Evolutionary conservation across 2,329 filamentous ascomycete genomes (phyloP), one percentile per base, ranked within the genome.

Genomic region (Pseudogymnoascus sp.): DNA sequence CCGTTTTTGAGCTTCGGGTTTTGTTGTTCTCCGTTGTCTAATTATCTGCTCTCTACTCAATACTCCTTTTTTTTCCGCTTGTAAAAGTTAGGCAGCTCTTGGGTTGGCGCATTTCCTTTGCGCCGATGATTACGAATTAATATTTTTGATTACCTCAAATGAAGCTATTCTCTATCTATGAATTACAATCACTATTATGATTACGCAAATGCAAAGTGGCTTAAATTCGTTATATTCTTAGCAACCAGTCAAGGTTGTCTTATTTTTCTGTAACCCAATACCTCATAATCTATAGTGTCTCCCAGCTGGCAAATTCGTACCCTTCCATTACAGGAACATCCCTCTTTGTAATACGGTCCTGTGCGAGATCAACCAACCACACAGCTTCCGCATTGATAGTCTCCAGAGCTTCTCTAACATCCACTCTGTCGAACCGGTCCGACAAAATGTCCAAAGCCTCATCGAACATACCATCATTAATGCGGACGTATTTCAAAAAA

Each of bases 401-500:
- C 66, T 88, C 84, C 50, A 94, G 73, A 9, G 83, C 84, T 35
- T 75, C 73, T 57, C 78, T 80, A 9, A 87, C 79, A 57, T 81
- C 76, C 1, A 68, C 61, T 29, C 78, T 75, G 35, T 77, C 73
- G 47, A 86, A 66, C 37, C 77, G 71, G 33, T 80, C 79, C 2
- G 72, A 78, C 26, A 94, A 72, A 60, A 92, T 73, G 5, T 81
- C 80, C 44, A 93, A 70, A 10, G 89, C 81, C 60, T 90, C 82
- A 65, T 92, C 89, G 71, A 92, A 89, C 65, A 86, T 80, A 47
- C 82, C 81, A 29, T 89, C 86, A 5, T 85, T 79, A n/a, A 92
- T 69, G 5, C 77, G 76, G 6, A 92, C 87, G 68, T 84, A 77
- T 17, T 78, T 75, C 3, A 87, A 80, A n/a, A 92, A 74, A 1